Evolutionary conservation across 2,329 filamentous ascomycete genomes (phyloP).

Genomic region (Trichophyton equinum): DNA sequence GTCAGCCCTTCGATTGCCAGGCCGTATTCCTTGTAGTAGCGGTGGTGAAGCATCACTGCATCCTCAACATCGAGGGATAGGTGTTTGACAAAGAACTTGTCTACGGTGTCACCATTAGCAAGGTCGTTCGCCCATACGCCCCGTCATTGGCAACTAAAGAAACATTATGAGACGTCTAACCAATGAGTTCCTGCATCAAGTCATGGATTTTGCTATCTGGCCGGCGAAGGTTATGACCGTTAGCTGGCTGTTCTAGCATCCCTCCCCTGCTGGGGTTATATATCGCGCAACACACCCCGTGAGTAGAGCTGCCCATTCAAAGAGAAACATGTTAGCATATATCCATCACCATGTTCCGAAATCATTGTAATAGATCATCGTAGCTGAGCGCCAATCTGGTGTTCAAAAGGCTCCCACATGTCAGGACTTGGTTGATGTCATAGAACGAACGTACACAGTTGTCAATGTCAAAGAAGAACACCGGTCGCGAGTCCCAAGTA

Average conservation of each 20-base stretch:
- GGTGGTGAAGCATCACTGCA: constrained; percentile 71
- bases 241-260: constrained; percentile 2
- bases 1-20: constrained; percentile 94
- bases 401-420: neutral
- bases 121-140: neutral
- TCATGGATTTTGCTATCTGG: constrained; percentile 68
- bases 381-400: neutral
- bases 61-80: constrained; percentile 63
- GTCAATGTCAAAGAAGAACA: constrained; percentile 86
- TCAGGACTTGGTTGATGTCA: neutral
- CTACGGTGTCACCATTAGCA: constrained; percentile 21
- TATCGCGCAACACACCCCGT: constrained; percentile 44
- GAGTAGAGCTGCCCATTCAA: constrained; percentile 54
- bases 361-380: too few relatives aligned
- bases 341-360: neutral
- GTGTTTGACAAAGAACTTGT: constrained; percentile 53
- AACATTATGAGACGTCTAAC: constrained; percentile 18
- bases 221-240: neutral
- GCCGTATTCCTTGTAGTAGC: constrained; percentile 93
- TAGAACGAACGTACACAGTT: constrained; percentile 55
- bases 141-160: neutral
- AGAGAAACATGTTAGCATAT: neutral
- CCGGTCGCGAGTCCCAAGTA: constrained; percentile 33
- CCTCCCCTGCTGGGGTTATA: neutral
- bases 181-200: constrained; percentile 74